Evolutionary conservation across 1,284 basidiomycete species (phyloP).

Genomic region (Ustilago bromivora): DNA sequence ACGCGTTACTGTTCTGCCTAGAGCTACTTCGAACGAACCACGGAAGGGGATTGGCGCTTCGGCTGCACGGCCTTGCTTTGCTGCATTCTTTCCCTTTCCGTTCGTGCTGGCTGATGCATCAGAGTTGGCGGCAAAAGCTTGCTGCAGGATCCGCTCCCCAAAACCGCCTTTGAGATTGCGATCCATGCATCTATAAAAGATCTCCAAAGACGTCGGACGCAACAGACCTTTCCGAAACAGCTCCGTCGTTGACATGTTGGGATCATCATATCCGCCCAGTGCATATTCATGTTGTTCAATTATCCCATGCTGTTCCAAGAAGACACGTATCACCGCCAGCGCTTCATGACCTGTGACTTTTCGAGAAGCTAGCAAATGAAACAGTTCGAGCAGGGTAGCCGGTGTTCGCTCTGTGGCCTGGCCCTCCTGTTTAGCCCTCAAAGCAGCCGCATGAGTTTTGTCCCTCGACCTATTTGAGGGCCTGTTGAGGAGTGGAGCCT

Average conservation of each 20-base stretch:
- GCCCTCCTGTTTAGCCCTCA: conserved; percentile 28
- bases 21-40: conserved; percentile 44
- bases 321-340: conserved; percentile 31
- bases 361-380: conserved; percentile 34
- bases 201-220: conserved; percentile 43
- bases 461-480: conserved; percentile 24
- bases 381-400: conserved; percentile 30
- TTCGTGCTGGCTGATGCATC: not conserved
- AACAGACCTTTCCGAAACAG: conserved; percentile 28
- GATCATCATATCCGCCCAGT: conserved; percentile 22
- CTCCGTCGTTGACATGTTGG: conserved; percentile 26
- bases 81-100: not conserved
- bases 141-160: conserved; percentile 34
- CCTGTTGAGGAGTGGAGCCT: conserved; percentile 35
- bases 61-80: not conserved
- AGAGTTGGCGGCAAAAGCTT: conserved; percentile 19
- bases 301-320: conserved; percentile 46
- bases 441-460: conserved; percentile 26
- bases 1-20: conserved; percentile 38
- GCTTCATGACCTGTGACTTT: conserved; percentile 44
- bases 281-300: conserved; percentile 46
- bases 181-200: conserved; percentile 58
- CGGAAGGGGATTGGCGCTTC: conserved; percentile 9
- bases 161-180: conserved; percentile 58
- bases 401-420: conserved; percentile 24